A percentile compares a stretch with the other conserved stretches of the same genome.
Conservation (phyloP, 495 filamentous ascomycete species). For the Hypoxylon lenormandii region DNA sequence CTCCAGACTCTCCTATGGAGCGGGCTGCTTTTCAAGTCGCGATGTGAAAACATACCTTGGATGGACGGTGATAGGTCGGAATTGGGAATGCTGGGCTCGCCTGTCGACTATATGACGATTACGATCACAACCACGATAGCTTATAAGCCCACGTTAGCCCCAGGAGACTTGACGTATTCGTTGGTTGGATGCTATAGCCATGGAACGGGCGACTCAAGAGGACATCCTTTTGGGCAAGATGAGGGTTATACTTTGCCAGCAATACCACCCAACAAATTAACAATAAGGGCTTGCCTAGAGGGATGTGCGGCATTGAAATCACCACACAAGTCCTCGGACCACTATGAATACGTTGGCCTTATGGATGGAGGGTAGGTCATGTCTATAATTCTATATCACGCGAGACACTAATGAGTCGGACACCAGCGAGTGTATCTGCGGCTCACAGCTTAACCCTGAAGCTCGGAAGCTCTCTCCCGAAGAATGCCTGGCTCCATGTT, state of each 20-base stretch:
- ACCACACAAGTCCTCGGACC: neutral
- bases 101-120: slow-evolving; percentile 23
- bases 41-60: slow-evolving; percentile 28
- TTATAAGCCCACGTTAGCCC: slow-evolving; percentile 35
- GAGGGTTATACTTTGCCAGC: slow-evolving; percentile 7
- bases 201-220: neutral
- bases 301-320: slow-evolving; percentile 17
- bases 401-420: slow-evolving; percentile 1
- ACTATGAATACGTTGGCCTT: slow-evolving; percentile 33
- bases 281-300: slow-evolving; percentile 30
- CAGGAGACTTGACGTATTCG: slow-evolving; percentile 26
- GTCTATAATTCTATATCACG: neutral
- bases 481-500: slow-evolving; percentile 35
- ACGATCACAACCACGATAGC: slow-evolving; percentile 45
- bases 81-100: slow-evolving; percentile 22
- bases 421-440: slow-evolving; percentile 38
- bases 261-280: slow-evolving; percentile 19
- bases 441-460: slow-evolving; percentile 20
- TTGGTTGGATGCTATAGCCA: slow-evolving; percentile 38
- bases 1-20: slow-evolving; percentile 30
- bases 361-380: slow-evolving; percentile 35
- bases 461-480: slow-evolving; percentile 24
- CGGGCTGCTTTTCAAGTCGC: slow-evolving; percentile 30
- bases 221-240: slow-evolving; percentile 29
- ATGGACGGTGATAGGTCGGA: slow-evolving; percentile 26